Base-by-base conservation (phyloP, 1,139 yeast genomes). In the Kurtzmaniella quercitrusa region DNA sequence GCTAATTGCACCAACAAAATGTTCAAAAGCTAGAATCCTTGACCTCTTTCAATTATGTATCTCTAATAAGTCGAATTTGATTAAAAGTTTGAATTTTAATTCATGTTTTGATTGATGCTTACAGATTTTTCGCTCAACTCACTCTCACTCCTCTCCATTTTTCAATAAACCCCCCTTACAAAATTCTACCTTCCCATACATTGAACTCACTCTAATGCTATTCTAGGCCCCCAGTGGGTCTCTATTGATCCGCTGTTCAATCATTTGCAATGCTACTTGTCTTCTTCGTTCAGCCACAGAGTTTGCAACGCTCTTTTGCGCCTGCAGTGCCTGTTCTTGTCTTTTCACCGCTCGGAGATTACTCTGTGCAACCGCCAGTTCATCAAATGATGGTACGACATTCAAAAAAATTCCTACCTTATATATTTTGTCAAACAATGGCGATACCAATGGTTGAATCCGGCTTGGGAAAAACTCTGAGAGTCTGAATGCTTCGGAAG, bases 401-500 rank as follows among this genome's bases (percentile, higher is more conserved):
- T 80, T 80, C 33, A 82, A 51, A 26, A 77, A 70, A 9, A 78
- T 82, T n/a, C 76, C 59, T 2, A 76, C 43, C 41, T 78, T 75
- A 59, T 82, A 87, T 14, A 76, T 52, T 5, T 66, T 65, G 44
- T 80, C 70, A 47, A 85, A 80, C 0, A 82, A 56, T 1, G 79
- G 78, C 3, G 71, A 65, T 40, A 88, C 61, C 35, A 75, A 56
- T 1, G 82, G 80, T 45, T 80, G 74, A 2, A 74, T 46, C 1
- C 71, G 55, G 34, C 68, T 75, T 1, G 96, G 96, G 76, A 87
- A 88, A 60, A 91, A 88, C 53, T 87, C 86, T 35, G 84, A 82
- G 50, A 89, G 69, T 44, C 87, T 82, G 69, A 91, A 91, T 1
- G 95, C 85, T 54, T 89, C 96, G 0, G 95, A 84, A 0, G 96